Base-by-base conservation (phyloP, 2,329 filamentous ascomycete genomes). In the Ophiosphaerella korrae region DNA sequence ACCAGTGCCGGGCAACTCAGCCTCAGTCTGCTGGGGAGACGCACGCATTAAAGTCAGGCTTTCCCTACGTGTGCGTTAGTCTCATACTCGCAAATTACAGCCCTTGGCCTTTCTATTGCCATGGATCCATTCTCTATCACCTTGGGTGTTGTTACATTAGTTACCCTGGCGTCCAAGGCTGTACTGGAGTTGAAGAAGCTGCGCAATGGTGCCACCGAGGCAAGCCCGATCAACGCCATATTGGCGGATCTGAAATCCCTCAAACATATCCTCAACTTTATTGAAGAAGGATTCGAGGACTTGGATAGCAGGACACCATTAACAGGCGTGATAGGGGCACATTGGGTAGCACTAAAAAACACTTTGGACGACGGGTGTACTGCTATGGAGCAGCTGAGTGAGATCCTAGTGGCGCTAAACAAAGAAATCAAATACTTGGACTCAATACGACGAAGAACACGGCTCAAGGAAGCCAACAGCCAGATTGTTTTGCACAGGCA, bases 201-300 rank as follows among this genome's bases (percentile, higher is more conserved):
- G 18, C 18, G 18, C 18, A 21, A 21, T 21, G 18, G 18, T 21
- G 18, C 18, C 18, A 21, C 18, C 18, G 18, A 21, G 18, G 18
- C 18, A 21, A 21, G 18, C 18, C 3, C 26, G 6, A 29, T 29
- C 33, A 21, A 21, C 18, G 18, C 18, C 18, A 26, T 42, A 18
- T 32, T 41, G 18, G 21, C 38, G 7, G 38, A 41, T 14, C 35
- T 46, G n/a, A 46, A 46, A 39, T 21, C 34, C 16, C 43, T 39
- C 43, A 38, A 39, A 31, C 6, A 14, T 33, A 14, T 39, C 23
- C 24, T 46, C n/a, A 23, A 39, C 9, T 39, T 23, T 6, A 46
- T 46, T 18, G 43, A 46, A 31, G 43, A 46, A 7, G 24, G 43
- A 3, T 46, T 46, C 18, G 43, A 46, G 29, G 43, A 39, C 16